Base-by-base conservation (phyloP, 495 filamentous ascomycete genomes). In the Penicillium malachiteum region DNA sequence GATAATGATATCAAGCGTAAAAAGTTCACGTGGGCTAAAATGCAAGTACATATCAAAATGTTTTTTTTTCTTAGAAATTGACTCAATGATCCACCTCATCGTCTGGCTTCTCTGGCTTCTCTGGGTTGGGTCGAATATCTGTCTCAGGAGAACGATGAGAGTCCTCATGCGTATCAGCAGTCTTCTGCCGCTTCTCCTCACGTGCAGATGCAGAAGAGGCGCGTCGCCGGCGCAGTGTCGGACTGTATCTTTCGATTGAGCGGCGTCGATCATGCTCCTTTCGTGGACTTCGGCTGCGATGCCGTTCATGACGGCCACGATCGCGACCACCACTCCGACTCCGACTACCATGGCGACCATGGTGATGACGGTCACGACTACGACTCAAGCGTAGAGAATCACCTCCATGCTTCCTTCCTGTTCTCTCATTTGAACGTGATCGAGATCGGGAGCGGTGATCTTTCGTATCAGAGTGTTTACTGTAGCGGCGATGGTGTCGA, bases 141-240 rank as follows among this genome's bases (percentile, higher is more conserved):
- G 34, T 13, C 34, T 9, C 9, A 10, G 34, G 34, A 13, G 34
- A 37, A 10, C 34, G 34, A 37, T 77, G 76, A 73, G 78, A 67
- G 73, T 60, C 60, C 39, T 68, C 66, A 30, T 65, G 78, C 78
- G 75, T 75, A 85, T 88, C 86, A 88, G 85, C 81, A 62, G 68
- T 69, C 59, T 72, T 78, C 63, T 69, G 80, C 63, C 76, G 71
- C 54, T 79, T 79, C 18, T 78, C 72, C 69, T 63, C 72, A 57
- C 74, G 69, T 62, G 72, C 74, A 70, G 82, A 81, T 64, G 75
- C 73, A 56, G 78, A 78, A 59, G 77, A 78, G 56, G 77, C 78
- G 61, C 75, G 78, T 60, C 75, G 66, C 60, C 72, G 73, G 46
- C 73, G 75, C n/a, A 60, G 68, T 13, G 65, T 65, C n/a, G 81